Evolutionary conservation across 2,329 filamentous ascomycete genomes (phyloP).

Genomic region (Xylaria sp.): DNA sequence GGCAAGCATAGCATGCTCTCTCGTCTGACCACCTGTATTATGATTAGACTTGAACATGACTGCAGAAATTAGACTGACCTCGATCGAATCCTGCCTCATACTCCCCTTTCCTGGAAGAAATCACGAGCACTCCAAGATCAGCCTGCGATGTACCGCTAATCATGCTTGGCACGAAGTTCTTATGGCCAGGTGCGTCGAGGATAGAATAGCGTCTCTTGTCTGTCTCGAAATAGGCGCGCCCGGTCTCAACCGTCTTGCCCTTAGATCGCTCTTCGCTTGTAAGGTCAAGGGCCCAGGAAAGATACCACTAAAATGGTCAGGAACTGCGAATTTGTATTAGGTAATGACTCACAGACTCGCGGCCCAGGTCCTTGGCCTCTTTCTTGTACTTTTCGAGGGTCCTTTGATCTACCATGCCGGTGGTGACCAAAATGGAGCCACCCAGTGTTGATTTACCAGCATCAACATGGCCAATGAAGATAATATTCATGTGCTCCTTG

Average conservation of each 20-base stretch:
- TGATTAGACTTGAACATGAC: constrained; percentile 63
- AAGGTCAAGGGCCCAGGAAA: constrained; percentile 97
- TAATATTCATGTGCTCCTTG: constrained; percentile 92
- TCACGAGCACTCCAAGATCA: constrained; percentile 94
- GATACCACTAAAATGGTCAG: no score
- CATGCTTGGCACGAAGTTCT: constrained; percentile 98
- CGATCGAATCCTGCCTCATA: constrained; percentile 98
- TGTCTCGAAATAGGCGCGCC: constrained; percentile 95
- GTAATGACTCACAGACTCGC: no score
- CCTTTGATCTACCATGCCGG: constrained; percentile 99
- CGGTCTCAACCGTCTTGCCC: constrained; percentile 98
- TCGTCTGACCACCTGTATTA: constrained; percentile 88
- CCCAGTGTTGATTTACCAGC: constrained; percentile 97
- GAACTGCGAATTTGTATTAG: no score
- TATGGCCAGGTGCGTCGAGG: constrained; percentile 95
- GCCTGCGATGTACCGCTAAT: constrained; percentile 94
- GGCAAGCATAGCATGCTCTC: constrained; percentile 96
- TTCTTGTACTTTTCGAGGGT: constrained; percentile 87
- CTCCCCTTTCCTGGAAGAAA: constrained; percentile 95
- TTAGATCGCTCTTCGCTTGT: constrained; percentile 96
- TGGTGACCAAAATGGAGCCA: constrained; percentile 90
- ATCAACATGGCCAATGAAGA: constrained; percentile 98
- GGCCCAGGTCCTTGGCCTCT: constrained; percentile 94
- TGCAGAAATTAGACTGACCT: not conserved
- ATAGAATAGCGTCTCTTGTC: constrained; percentile 97